Conservation (phyloP, 2,329 filamentous ascomycete species). For the Trichophyton schoenleinii region DNA sequence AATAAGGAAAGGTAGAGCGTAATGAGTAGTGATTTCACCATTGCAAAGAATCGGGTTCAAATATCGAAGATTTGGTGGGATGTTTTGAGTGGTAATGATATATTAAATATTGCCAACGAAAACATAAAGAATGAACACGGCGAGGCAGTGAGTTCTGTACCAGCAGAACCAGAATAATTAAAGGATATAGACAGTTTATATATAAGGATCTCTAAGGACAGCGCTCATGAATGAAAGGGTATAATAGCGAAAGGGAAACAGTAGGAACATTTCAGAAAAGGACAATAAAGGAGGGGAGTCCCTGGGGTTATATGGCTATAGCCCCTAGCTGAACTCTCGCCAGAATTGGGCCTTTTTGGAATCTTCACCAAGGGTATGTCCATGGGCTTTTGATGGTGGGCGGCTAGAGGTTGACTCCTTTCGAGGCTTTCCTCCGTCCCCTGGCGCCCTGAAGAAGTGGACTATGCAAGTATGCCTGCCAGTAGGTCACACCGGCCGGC, state of each 20-base stretch:
- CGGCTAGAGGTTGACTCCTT: background rate
- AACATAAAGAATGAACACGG: background rate
- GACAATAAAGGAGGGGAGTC: background rate
- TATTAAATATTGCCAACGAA: background rate
- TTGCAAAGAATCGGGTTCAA: background rate
- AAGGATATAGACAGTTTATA: background rate
- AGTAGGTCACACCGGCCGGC: background rate
- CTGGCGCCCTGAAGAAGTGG: background rate
- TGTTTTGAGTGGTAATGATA: background rate
- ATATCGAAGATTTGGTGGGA: background rate
- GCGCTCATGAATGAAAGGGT: background rate
- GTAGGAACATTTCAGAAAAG: background rate
- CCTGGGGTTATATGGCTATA: conserved; percentile 2
- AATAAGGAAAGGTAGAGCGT: background rate
- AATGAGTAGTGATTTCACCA: background rate
- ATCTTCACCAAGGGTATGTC: background rate
- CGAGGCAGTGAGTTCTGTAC: background rate
- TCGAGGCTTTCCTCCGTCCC: background rate
- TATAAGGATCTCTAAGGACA: background rate
- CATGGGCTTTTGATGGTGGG: background rate
- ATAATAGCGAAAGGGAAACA: background rate
- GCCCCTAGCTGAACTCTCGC: background rate
- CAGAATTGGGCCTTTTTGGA: background rate
- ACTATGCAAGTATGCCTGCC: background rate
- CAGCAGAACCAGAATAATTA: conserved; percentile 4